Base-by-base conservation (phyloP, 2,329 filamentous ascomycete genomes). In the Daldinia eschscholtzii region DNA sequence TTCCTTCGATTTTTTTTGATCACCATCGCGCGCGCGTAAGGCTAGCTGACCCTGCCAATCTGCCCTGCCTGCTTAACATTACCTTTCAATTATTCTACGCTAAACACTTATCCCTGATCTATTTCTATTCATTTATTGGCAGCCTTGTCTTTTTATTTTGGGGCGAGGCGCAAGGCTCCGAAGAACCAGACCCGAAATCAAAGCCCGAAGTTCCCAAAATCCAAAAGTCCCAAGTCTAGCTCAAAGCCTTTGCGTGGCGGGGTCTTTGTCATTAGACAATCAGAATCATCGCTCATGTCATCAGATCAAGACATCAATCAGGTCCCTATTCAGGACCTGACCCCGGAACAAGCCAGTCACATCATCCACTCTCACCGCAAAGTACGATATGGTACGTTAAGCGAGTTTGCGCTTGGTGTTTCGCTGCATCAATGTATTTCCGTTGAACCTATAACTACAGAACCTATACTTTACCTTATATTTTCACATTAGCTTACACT, bases 291-390 rank as follows among this genome's bases (percentile, higher is more conserved):
- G 62, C 70, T 73, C 62, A 79, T 79, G 77, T 75, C 76, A 67
- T 74, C 76, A 50, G 74, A 75, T 30, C 75, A 75, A 67, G 76
- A 78, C 66, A 73, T 77, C 73, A 74, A 76, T 68, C 80, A 81
- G 74, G 79, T 82, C 68, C 79, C 82, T 57, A 79, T 88, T 70
- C 85, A 88, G 76, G 84, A 88, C 75, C 81, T 89, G 76, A 89
- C 87, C 53, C 86, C 88, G 9, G 89, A 91, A 77, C 88, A 91
- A 79, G 89, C 88, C 71, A 91, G 83, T 76, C 87, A 88, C 74
- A 91, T 91, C 80, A 91, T 91, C 73, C 88, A 91, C 77, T 90
- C 88, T 59, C 89, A 91, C 77, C 87, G 89, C 72, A 91, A 91
- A 79, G 89, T 91, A 64, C 85, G 89, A 76, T 91, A 91, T 79